Evolutionary conservation across 305 asterid genomes (phyloP).

Genomic region (Lippia alba): DNA sequence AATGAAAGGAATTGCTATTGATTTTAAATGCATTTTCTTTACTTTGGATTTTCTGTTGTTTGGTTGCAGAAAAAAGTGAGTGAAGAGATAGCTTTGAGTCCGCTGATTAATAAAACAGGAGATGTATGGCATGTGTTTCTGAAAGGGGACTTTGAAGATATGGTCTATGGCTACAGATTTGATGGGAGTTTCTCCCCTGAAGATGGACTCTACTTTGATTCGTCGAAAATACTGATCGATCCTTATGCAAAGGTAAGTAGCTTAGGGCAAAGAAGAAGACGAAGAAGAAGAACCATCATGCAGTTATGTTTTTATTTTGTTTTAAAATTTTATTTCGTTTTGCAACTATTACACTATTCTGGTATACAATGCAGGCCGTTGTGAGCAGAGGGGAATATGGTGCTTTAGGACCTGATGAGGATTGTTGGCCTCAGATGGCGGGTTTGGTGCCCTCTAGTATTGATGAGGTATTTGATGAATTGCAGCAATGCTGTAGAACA

Average conservation of each 20-base stretch:
- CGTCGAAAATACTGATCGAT: conserved; percentile 74
- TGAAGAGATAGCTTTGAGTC: conserved; percentile 70
- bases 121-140: conserved; percentile 94
- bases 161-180: conserved; percentile 83
- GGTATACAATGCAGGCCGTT: conserved; percentile 59
- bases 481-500: conserved; percentile 3
- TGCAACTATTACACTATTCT: conserved; percentile 26
- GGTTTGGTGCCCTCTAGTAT: conserved; percentile 64
- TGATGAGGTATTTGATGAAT: conserved; percentile 59
- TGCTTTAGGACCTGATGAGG: conserved; percentile 65
- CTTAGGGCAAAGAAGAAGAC: too few relatives aligned
- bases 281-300: conserved; percentile 9
- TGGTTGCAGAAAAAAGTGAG: conserved; percentile 80
- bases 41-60: not conserved
- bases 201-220: conserved; percentile 81
- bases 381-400: conserved; percentile 86
- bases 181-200: conserved; percentile 78
- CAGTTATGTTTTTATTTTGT: not conserved
- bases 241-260: conserved; percentile 91
- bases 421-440: conserved; percentile 95
- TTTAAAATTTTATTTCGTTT: too few relatives aligned
- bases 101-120: conserved; percentile 81
- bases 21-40: conserved; percentile 18
- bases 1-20: not conserved
- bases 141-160: conserved; percentile 77